Percentiles rank a stretch among this genome's conserved stretches.
Evolutionary conservation across 495 filamentous ascomycete species (phyloP).

Genomic region (Neurospora sp.): DNA sequence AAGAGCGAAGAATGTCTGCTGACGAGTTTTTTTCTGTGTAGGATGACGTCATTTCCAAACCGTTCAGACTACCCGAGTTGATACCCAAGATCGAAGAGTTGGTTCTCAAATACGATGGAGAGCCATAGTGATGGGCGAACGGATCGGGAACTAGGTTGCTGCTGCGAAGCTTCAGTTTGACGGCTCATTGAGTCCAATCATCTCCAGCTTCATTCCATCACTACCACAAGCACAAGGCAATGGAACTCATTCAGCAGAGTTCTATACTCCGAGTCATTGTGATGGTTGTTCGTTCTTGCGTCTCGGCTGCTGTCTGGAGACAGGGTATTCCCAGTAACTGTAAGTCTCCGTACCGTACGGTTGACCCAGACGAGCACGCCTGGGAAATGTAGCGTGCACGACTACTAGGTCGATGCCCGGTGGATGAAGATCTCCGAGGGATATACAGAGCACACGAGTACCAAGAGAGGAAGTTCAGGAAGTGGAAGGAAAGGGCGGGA

Average conservation of each 20-base stretch:
- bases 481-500: neutral
- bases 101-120: constrained; percentile 18
- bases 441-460: neutral
- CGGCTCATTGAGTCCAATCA: neutral
- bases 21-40: constrained; percentile 15
- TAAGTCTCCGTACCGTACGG: neutral
- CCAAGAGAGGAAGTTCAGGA: neutral
- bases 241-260: neutral
- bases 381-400: neutral
- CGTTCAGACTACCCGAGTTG: constrained; percentile 63
- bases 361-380: neutral
- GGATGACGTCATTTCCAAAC: constrained; percentile 76
- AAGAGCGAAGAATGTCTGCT: neutral
- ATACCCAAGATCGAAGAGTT: constrained; percentile 56
- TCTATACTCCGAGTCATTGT: neutral
- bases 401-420: neutral
- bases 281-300: neutral
- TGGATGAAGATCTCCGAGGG: neutral
- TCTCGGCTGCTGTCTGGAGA: neutral
- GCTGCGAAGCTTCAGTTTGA: neutral
- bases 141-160: neutral
- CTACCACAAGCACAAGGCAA: neutral
- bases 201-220: neutral
- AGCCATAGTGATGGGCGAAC: neutral
- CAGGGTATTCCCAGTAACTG: neutral